A percentile compares a stretch with the other conserved stretches of the same genome.
Conservation (phyloP, 2,329 filamentous ascomycete species). For the Pseudogymnoascus sp. region DNA sequence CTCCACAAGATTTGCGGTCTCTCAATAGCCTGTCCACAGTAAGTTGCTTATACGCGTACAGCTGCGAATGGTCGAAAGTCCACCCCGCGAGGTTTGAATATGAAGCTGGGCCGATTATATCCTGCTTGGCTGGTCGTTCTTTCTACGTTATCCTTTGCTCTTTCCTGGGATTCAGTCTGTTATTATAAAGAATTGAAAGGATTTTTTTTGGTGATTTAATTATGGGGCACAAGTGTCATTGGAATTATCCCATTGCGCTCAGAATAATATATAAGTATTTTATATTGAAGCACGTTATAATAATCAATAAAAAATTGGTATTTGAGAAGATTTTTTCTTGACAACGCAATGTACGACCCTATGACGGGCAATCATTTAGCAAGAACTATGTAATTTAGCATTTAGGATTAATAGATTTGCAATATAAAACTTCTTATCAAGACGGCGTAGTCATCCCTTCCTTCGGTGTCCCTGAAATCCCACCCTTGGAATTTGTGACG, state of each 20-base stretch:
- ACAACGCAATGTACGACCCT: not conserved
- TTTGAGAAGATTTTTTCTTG: not conserved
- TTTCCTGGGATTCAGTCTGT: not conserved
- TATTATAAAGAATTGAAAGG: too few relatives aligned
- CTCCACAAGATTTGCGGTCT: not conserved
- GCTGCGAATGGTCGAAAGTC: not conserved
- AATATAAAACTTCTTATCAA: not conserved
- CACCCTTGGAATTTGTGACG: conserved; percentile 3
- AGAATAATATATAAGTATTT: too few relatives aligned
- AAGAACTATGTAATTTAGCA: not conserved
- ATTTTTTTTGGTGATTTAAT: too few relatives aligned
- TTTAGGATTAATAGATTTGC: not conserved
- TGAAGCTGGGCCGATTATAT: not conserved
- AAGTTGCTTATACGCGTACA: not conserved
- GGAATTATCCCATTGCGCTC: too few relatives aligned
- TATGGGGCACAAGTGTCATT: too few relatives aligned
- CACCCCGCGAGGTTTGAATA: not conserved
- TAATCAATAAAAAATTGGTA: not conserved
- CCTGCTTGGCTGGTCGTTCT: not conserved
- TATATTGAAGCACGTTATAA: not conserved
- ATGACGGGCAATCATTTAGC: too few relatives aligned
- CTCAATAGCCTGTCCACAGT: not conserved
- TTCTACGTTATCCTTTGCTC: not conserved
- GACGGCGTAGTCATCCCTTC: not conserved
- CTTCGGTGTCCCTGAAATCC: not conserved